Evolutionary conservation across 495 filamentous ascomycete genomes (phyloP).

Genomic region (Amniculicola lignicola): DNA sequence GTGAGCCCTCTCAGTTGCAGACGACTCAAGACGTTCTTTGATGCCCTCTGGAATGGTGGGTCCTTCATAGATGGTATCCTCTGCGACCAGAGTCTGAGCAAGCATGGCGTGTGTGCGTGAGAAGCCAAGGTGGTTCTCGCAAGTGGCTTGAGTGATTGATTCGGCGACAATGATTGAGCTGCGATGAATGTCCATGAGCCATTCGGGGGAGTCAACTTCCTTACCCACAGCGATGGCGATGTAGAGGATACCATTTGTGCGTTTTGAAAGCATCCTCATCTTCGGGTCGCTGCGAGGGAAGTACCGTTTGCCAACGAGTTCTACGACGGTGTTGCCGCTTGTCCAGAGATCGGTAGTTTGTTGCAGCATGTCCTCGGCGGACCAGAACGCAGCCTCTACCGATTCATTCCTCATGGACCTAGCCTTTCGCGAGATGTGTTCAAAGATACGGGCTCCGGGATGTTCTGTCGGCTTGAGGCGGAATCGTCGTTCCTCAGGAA

Average conservation of each 20-base stretch:
- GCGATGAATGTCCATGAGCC: no score
- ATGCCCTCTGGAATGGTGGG: background rate
- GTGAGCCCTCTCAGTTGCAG: no score
- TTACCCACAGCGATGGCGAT: no score
- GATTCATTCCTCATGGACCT: no score
- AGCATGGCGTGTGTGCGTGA: constrained; percentile 8
- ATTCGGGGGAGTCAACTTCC: no score
- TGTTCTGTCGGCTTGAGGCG: constrained; percentile 43
- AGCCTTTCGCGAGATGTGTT: constrained; percentile 41
- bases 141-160: no score
- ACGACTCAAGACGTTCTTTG: no score
- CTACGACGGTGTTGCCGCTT: constrained; percentile 44
- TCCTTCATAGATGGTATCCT: constrained; percentile 20
- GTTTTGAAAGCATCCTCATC: constrained; percentile 48
- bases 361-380: constrained; percentile 33
- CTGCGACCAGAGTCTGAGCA: constrained; percentile 32
- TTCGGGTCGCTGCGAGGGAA: constrained; percentile 52
- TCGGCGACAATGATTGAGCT: no score
- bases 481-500: constrained; percentile 44
- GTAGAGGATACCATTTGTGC: no score
- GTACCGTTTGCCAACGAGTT: constrained; percentile 48
- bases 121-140: constrained; percentile 48
- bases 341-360: constrained; percentile 45
- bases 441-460: constrained; percentile 51
- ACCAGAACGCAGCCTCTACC: no score